A percentile compares a stretch with the other conserved stretches of the same genome.
These are phyloP conservation scores for Penicillium odoratum DNA, from an alignment of 495 filamentous ascomycete genomes.

Conservation along the genomic window DNA sequence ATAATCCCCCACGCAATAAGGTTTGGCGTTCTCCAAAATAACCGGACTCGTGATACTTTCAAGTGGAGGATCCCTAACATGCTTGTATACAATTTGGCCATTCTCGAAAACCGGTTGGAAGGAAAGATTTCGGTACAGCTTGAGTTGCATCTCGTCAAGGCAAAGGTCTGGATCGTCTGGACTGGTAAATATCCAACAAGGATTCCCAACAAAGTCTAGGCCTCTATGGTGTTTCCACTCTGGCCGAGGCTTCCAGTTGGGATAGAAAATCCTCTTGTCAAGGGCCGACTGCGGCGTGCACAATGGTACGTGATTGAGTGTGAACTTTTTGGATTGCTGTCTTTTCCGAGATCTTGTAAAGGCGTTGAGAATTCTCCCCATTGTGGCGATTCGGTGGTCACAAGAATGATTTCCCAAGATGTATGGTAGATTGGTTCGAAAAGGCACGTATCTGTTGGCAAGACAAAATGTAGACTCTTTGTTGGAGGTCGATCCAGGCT, in stretches of 20 bases:
- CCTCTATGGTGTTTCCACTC: constrained; percentile 7
- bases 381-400: background rate
- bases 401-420: too few species aligned
- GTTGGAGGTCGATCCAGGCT: too few species aligned
- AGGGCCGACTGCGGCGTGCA: constrained; percentile 9
- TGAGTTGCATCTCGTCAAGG: background rate
- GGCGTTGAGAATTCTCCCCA: constrained; percentile 5
- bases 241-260: constrained; percentile 5
- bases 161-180: constrained; percentile 6
- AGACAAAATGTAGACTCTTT: too few species aligned
- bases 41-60: constrained; percentile 5
- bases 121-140: constrained; percentile 8
- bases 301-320: constrained; percentile 8
- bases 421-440: too few species aligned
- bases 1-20: constrained; percentile 11
- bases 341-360: constrained; percentile 7
- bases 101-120: constrained; percentile 9
- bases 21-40: background rate
- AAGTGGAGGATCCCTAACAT: constrained; percentile 6
- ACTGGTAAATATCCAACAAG: constrained; percentile 9
- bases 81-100: background rate
- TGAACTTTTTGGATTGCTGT: constrained; percentile 1
- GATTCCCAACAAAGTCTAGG: constrained; percentile 8
- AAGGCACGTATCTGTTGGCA: too few species aligned
- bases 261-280: constrained; percentile 9